A percentile compares a stretch with the other conserved stretches of the same genome.
These are phyloP conservation scores for Trypanosoma caninum DNA, from an alignment of 208 protist species.

Conservation along the genomic window DNA sequence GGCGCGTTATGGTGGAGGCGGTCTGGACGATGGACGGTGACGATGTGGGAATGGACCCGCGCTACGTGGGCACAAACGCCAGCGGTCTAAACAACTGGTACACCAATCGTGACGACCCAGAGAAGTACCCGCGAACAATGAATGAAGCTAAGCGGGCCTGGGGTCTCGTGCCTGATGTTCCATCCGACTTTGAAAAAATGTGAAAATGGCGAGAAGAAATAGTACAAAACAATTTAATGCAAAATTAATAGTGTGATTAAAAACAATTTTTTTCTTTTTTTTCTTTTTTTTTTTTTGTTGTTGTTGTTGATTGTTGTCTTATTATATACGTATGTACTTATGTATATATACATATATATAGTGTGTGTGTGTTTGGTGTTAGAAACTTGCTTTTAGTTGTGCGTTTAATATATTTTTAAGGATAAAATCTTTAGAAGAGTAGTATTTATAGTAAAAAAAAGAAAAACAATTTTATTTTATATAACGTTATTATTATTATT, in stretches of 20 bases:
- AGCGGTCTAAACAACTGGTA: constrained; percentile 52
- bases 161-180: constrained; percentile 42
- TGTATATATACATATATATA: constrained; percentile 22
- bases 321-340: background rate
- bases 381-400: too few species aligned
- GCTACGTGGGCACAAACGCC: constrained; percentile 60
- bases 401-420: too few species aligned
- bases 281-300: background rate
- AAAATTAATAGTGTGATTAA: too few species aligned
- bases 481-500: too few species aligned
- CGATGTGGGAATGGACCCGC: constrained; percentile 73
- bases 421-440: too few species aligned
- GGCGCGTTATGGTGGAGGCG: constrained; percentile 67
- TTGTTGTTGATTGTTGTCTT: background rate
- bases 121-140: constrained; percentile 55
- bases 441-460: too few species aligned
- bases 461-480: too few species aligned
- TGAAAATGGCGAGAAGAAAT: background rate
- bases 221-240: too few species aligned
- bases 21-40: constrained; percentile 88
- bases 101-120: constrained; percentile 40
- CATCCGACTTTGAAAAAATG: background rate
- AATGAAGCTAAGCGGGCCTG: constrained; percentile 63
- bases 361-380: background rate
- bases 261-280: too few species aligned